Conservation (phyloP, 2,329 filamentous ascomycete genomes). For the Nigrograna mackinnonii region DNA sequence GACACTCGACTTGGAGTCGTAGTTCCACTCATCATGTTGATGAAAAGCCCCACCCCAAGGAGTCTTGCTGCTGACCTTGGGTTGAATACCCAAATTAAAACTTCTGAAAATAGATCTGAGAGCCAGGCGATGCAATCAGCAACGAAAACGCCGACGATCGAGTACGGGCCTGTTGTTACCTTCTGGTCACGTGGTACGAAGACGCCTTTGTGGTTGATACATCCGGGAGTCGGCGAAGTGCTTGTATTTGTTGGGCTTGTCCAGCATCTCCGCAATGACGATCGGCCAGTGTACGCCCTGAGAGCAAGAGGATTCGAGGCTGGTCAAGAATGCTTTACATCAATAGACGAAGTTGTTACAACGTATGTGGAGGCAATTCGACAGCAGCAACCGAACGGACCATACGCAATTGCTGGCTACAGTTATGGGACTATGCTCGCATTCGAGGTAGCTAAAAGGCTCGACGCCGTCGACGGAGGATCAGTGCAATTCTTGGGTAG, state of each 20-base stretch:
- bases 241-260: conserved; percentile 44
- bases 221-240: conserved; percentile 45
- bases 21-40: conserved; percentile 43
- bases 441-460: conserved; percentile 54
- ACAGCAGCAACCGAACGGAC: conserved; percentile 50
- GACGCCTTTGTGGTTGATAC: conserved; percentile 29
- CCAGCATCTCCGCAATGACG: conserved; percentile 36
- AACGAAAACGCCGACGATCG: neutral
- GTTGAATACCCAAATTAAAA: too few relatives aligned
- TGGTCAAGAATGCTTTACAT: conserved; percentile 41
- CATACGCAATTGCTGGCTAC: conserved; percentile 58
- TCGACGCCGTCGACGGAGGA: conserved; percentile 39
- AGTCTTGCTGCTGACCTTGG: conserved; percentile 29
- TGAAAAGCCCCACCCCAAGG: conserved; percentile 37
- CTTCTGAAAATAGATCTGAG: too few relatives aligned
- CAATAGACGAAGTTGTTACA: conserved; percentile 44
- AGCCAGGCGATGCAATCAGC: too few relatives aligned
- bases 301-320: conserved; percentile 49
- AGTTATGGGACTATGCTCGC: conserved; percentile 55
- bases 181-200: conserved; percentile 18
- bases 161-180: conserved; percentile 18
- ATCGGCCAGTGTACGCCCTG: conserved; percentile 53
- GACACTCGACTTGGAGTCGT: conserved; percentile 32
- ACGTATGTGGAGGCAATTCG: conserved; percentile 48
- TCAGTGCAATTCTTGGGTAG: conserved; percentile 49